phyloP scores from a whole-genome alignment of 768 basidiomycete genomes.

The Kwoniella bestiolae region DNA sequence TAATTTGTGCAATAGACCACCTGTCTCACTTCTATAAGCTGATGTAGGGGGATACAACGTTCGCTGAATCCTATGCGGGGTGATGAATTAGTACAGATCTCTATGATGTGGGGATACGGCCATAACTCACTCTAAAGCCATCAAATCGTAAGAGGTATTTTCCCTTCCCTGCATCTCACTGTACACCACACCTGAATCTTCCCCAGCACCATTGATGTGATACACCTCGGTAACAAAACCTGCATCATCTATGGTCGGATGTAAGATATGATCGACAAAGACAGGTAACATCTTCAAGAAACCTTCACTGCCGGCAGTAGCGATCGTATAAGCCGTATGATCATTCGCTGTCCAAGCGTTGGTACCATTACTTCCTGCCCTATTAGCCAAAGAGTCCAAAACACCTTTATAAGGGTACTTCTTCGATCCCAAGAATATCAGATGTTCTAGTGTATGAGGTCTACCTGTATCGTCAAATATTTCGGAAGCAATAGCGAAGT shows the following conservation, averaged over 20 bases:
- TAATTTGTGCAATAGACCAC: constrained; percentile 90
- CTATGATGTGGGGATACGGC: background rate
- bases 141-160: constrained; percentile 87
- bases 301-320: constrained; percentile 92
- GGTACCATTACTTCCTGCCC: constrained; percentile 64
- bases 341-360: constrained; percentile 94
- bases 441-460: constrained; percentile 93
- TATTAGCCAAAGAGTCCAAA: constrained; percentile 90
- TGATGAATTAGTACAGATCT: constrained; percentile 3
- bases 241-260: constrained; percentile 88
- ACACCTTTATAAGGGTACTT: constrained; percentile 96
- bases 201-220: constrained; percentile 85
- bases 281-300: constrained; percentile 63
- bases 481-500: constrained; percentile 87
- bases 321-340: constrained; percentile 86
- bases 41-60: constrained; percentile 78
- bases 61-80: constrained; percentile 68
- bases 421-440: constrained; percentile 94
- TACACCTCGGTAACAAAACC: constrained; percentile 84
- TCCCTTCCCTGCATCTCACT: constrained; percentile 65
- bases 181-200: constrained; percentile 94
- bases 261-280: constrained; percentile 94
- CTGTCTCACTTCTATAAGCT: constrained; percentile 94
- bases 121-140: constrained; percentile 72
- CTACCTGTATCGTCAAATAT: constrained; percentile 95